Percentiles rank a stretch among this genome's conserved stretches.
These are phyloP conservation scores for Teratosphaeria epicoccoides DNA, from an alignment of 2,329 filamentous ascomycete genomes.

Conservation along the genomic window DNA sequence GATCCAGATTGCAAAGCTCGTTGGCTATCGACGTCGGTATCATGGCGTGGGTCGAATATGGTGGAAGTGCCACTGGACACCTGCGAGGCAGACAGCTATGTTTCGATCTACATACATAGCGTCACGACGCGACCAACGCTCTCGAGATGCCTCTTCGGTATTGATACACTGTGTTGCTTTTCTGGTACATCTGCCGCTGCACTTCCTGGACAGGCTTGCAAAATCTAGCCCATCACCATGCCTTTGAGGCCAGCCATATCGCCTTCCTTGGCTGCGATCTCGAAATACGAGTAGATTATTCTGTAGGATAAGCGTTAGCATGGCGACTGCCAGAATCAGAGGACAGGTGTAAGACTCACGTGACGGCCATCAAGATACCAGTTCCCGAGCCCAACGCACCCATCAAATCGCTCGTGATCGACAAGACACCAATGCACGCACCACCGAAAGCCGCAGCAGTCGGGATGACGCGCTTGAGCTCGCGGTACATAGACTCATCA, in stretches of 20 bases:
- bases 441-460: conserved; percentile 96
- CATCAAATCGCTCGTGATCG: conserved; percentile 88
- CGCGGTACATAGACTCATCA: conserved; percentile 99
- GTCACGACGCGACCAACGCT: not conserved
- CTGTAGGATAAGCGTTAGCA: not conserved
- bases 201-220: not conserved
- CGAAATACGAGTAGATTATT: conserved; percentile 56
- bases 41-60: not conserved
- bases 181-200: not conserved
- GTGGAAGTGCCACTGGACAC: not conserved
- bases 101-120: not conserved
- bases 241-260: conserved; percentile 72
- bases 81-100: not conserved
- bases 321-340: not conserved
- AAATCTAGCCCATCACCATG: conserved; percentile 44
- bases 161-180: not conserved
- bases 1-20: not conserved
- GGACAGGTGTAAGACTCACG: conserved; percentile 51
- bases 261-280: conserved; percentile 97
- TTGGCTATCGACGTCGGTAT: not conserved
- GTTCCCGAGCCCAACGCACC: conserved; percentile 93
- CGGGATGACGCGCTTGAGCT: conserved; percentile 97
- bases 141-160: not conserved
- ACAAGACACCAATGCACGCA: conserved; percentile 96
- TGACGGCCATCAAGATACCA: conserved; percentile 95